Evolutionary conservation across 129 eudicot genomes (phyloP).

Genomic region (Centrapalus pauciflorus): DNA sequence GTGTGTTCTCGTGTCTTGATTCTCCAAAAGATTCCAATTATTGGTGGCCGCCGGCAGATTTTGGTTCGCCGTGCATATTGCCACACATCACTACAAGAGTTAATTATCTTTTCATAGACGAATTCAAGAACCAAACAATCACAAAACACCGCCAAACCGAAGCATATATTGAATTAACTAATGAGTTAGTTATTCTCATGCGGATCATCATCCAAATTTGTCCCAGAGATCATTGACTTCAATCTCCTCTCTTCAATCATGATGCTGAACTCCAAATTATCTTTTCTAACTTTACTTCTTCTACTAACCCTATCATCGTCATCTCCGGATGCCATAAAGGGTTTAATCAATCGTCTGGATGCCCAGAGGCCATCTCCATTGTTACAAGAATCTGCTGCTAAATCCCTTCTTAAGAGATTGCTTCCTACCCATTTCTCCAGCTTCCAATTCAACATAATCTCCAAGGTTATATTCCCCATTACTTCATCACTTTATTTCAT

Average conservation of each 20-base stretch:
- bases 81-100: background rate
- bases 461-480: constrained; percentile 43
- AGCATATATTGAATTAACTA: too few relatives aligned
- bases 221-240: constrained; percentile 13
- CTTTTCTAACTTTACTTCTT: constrained; percentile 25
- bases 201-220: background rate
- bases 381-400: constrained; percentile 76
- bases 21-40: too few relatives aligned
- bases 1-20: too few relatives aligned
- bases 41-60: background rate
- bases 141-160: background rate
- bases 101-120: background rate
- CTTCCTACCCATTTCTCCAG: constrained; percentile 77
- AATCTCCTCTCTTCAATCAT: constrained; percentile 18
- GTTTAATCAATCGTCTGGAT: constrained; percentile 45
- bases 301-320: constrained; percentile 29
- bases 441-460: constrained; percentile 54
- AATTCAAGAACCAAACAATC: background rate
- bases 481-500: background rate
- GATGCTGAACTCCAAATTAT: constrained; percentile 32
- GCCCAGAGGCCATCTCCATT: constrained; percentile 45
- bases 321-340: constrained; percentile 42
- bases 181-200: background rate
- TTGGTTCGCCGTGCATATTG: background rate
- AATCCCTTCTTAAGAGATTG: constrained; percentile 65